Percentiles rank a stretch among this genome's conserved stretches.
phyloP scores from a whole-genome alignment of 441 rosid species.

The Aleurites moluccanus region DNA sequence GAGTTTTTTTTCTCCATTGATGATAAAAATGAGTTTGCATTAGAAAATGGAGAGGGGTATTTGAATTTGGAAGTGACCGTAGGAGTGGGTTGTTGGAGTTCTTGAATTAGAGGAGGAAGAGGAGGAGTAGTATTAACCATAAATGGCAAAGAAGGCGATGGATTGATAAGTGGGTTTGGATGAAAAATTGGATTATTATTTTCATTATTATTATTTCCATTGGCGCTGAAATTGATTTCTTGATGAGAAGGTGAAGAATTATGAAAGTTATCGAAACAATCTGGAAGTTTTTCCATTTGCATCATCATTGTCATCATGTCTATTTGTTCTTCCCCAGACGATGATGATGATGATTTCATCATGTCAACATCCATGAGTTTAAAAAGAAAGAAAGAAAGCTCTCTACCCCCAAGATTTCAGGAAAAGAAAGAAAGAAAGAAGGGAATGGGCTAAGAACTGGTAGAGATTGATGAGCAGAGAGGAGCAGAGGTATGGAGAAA shows the following conservation, averaged over 20 bases:
- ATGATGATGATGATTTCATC: constrained; percentile 43
- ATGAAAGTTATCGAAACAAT: constrained; percentile 37
- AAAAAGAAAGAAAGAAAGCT: background rate
- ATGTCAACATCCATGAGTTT: constrained; percentile 52
- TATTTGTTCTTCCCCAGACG: constrained; percentile 41
- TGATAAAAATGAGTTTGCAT: constrained; percentile 37
- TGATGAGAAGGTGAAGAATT: constrained; percentile 17
- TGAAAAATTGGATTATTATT: constrained; percentile 19
- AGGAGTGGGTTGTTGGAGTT: constrained; percentile 16
- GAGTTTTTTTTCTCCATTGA: constrained; percentile 54
- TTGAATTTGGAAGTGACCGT: constrained; percentile 29
- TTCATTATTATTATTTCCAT: background rate
- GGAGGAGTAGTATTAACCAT: constrained; percentile 15
- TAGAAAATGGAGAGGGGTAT: constrained; percentile 29
- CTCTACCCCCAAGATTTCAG: constrained; percentile 10
- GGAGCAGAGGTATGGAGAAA: constrained; percentile 45
- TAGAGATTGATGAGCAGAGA: constrained; percentile 3
- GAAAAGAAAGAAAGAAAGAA: constrained; percentile 9
- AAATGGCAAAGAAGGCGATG: constrained; percentile 15
- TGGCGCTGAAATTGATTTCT: constrained; percentile 32
- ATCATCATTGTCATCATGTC: constrained; percentile 75
- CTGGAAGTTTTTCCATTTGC: constrained; percentile 82
- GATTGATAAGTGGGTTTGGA: constrained; percentile 22
- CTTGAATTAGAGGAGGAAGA: constrained; percentile 35
- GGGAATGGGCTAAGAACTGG: constrained; percentile 17